Evolutionary conservation across 2,329 filamentous ascomycete species (phyloP), one percentile per base, ranked within the genome.

Genomic region (Aspergillus quadrilineatus): DNA sequence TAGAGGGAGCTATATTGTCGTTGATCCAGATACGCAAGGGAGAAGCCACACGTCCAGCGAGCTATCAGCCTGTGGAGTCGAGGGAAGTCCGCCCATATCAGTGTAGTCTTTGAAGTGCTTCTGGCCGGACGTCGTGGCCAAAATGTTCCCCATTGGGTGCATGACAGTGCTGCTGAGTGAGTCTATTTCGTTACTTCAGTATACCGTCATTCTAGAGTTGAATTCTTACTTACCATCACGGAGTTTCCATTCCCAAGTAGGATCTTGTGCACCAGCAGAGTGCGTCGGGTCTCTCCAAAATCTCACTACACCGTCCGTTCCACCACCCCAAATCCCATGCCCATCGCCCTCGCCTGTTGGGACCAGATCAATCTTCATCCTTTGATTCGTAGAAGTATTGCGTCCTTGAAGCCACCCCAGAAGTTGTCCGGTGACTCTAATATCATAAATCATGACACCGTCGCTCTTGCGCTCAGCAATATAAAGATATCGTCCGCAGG

Each of bases 291-390:
- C 72, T 42, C 69, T 72, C 82, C 82, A 84, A 53, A 77, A 71
- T 56, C 81, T 73, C 53, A 83, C 73, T 15, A 63, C 64, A 0
- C 85, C 85, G 72, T 87, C 84, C 1, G 69, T 77, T 0, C 83
- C 84, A 8, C 85, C 85, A 45, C 75, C 78, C 83, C 83, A 86
- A 17, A 87, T 69, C 63, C 86, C 82, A 62, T 80, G 76, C 7
- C 74, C 71, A 9, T 68, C 71, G 28, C 66, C 64, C 17, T 69
- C 45, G 50, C 70, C 46, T 59, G 65, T 61, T 30, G 68, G 50
- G 9, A 75, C 73, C 4, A 86, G 63, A 67, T 86, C 82, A 29
- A 85, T 75, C 2, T 79, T 79, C 56, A 87, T 67, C n/a, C 79
- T 76, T 69, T 86, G 83, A 48, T 81, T 81, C 1, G 82, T 84